phyloP scores from a whole-genome alignment of 352 stramenopile species.

The Pythium phragmiticola region DNA sequence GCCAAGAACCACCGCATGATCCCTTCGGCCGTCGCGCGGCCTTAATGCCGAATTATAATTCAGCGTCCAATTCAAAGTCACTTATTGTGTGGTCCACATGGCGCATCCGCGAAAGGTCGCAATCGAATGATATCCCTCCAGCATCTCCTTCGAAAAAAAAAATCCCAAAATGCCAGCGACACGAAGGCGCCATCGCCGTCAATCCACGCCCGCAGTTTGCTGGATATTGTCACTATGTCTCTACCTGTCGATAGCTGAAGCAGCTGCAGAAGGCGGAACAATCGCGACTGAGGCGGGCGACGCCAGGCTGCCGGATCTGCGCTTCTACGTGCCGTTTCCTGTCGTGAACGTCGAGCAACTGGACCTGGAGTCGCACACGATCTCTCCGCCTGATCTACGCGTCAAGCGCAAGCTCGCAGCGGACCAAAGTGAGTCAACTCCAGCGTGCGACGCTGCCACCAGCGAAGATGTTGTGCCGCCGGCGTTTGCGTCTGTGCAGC shows the following conservation, averaged over 20 bases:
- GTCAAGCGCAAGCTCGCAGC: conserved; percentile 16
- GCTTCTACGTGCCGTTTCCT: conserved; percentile 36
- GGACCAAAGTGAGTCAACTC: neutral
- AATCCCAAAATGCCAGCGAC: neutral
- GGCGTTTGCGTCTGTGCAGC: conserved; percentile 26
- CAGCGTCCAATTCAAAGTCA: neutral
- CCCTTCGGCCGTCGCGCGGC: conserved; percentile 17
- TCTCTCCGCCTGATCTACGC: conserved; percentile 18
- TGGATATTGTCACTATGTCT: neutral
- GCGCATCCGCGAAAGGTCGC: neutral
- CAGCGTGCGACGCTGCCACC: conserved; percentile 14
- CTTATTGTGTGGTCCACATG: neutral
- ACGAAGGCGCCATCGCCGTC: neutral
- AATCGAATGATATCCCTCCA: neutral
- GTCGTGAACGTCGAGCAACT: conserved; percentile 11
- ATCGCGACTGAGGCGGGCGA: neutral
- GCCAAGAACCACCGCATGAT: conserved; percentile 78
- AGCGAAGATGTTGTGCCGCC: conserved; percentile 5
- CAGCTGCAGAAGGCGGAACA: neutral
- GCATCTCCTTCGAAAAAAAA: neutral
- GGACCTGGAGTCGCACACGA: conserved; percentile 26
- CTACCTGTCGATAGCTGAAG: neutral
- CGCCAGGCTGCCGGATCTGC: conserved; percentile 10
- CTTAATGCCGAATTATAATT: neutral
- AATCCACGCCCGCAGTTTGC: neutral